These are phyloP conservation scores for Ceratobasidium sp. DNA, from an alignment of 1,284 basidiomycete genomes.

Conservation along the genomic window DNA sequence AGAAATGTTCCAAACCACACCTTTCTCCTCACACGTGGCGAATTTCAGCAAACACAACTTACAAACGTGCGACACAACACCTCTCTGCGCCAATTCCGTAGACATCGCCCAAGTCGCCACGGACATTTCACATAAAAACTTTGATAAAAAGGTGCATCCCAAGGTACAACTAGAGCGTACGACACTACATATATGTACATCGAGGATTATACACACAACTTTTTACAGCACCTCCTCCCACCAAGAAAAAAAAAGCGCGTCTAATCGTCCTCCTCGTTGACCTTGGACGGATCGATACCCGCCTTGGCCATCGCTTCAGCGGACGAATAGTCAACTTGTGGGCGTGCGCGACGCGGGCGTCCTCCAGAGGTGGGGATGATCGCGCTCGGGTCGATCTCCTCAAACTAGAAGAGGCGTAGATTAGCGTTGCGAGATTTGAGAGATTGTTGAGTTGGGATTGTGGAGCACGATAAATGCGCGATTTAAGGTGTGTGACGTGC, in stretches of 20 bases:
- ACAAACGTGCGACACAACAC: too few relatives aligned
- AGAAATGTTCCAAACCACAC: not conserved
- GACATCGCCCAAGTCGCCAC: not conserved
- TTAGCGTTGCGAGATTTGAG: not conserved
- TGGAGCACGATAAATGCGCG: constrained; percentile 26
- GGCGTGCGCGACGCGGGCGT: constrained; percentile 29
- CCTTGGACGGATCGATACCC: constrained; percentile 27
- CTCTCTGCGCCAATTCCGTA: not conserved
- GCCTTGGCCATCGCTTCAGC: constrained; percentile 39
- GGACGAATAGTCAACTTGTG: constrained; percentile 26
- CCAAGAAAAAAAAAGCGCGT: not conserved
- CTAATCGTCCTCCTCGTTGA: constrained; percentile 28
- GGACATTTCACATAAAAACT: constrained; percentile 28
- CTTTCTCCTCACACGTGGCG: too few relatives aligned
- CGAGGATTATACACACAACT: not conserved
- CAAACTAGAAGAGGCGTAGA: not conserved
- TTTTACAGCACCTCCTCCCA: not conserved
- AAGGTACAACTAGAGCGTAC: constrained; percentile 7
- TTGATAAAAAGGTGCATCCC: not conserved
- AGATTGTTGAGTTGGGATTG: not conserved
- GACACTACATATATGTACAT: not conserved
- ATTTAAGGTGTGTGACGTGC: not conserved
- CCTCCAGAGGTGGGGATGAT: constrained; percentile 21
- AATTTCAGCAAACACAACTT: too few relatives aligned
- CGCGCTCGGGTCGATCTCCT: constrained; percentile 26